A percentile compares a stretch with the other conserved stretches of the same genome.
Evolutionary conservation across 1,284 basidiomycete species (phyloP).

Genomic region (Rhodotorula glutinis): DNA sequence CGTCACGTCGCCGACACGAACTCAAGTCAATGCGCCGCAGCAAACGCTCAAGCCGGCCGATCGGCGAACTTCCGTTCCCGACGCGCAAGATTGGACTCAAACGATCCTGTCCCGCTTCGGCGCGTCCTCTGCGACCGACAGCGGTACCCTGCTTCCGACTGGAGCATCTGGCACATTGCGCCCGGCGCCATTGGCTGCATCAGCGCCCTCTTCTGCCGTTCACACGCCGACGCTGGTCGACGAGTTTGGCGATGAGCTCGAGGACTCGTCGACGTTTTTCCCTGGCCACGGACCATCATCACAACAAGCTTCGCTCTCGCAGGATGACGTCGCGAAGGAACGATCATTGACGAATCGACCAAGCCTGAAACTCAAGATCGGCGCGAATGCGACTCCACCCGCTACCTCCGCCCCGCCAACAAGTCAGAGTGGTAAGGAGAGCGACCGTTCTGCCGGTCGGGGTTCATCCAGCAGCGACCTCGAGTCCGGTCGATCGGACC

Average conservation of each 20-base stretch:
- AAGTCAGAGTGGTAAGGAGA: background rate
- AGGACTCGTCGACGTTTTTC: constrained; percentile 33
- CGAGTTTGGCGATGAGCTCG: constrained; percentile 36
- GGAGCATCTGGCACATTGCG: constrained; percentile 13
- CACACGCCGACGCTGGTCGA: constrained; percentile 22
- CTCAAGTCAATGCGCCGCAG: constrained; percentile 13
- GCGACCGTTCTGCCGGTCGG: background rate
- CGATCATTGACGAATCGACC: constrained; percentile 20
- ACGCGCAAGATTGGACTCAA: constrained; percentile 29
- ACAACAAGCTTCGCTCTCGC: background rate
- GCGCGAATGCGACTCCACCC: constrained; percentile 7
- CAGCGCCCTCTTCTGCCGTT: background rate
- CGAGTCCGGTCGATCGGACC: background rate
- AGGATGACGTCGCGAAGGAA: background rate
- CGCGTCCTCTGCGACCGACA: constrained; percentile 9
- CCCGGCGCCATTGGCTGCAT: background rate
- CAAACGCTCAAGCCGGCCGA: background rate
- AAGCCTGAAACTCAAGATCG: constrained; percentile 30
- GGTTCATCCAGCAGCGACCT: background rate
- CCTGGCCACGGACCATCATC: constrained; percentile 24
- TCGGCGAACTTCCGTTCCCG: constrained; percentile 17
- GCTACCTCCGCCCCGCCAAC: background rate
- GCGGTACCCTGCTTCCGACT: constrained; percentile 10
- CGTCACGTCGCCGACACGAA: constrained; percentile 16
- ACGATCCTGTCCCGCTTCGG: constrained; percentile 27